phyloP scores from a whole-genome alignment of 2,329 filamentous ascomycete genomes.

The Fusarium aywerte region DNA sequence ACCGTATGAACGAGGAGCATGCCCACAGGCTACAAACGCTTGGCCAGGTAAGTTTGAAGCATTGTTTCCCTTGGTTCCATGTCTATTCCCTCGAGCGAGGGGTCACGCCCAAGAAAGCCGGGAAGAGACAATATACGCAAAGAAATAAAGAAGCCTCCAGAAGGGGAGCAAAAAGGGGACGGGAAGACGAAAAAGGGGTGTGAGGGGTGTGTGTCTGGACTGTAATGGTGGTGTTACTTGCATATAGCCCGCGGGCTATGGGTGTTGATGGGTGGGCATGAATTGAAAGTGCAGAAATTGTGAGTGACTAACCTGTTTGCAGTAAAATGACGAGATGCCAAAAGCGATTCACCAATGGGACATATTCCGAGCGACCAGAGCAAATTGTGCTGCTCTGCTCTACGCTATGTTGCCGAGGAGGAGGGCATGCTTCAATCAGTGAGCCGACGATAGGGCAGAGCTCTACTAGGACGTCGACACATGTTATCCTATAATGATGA shows the following conservation, averaged over 20 bases:
- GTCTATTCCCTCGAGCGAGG: slow-evolving; percentile 9
- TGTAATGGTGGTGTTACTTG: slow-evolving; percentile 38
- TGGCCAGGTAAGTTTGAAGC: slow-evolving; percentile 37
- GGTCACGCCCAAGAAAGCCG: background rate
- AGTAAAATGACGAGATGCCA: slow-evolving; percentile 31
- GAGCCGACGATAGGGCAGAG: slow-evolving; percentile 31
- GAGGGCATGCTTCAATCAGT: slow-evolving; percentile 8
- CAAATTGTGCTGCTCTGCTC: slow-evolving; percentile 19
- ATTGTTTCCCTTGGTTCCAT: slow-evolving; percentile 4
- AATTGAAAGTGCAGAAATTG: slow-evolving; percentile 10
- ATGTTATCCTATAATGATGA: slow-evolving; percentile 20
- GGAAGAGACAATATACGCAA: slow-evolving; percentile 3
- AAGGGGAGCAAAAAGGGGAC: slow-evolving; percentile 28
- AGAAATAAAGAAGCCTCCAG: slow-evolving; percentile 13
- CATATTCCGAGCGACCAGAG: slow-evolving; percentile 22
- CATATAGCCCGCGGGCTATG: slow-evolving; percentile 37
- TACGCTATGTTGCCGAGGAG: background rate
- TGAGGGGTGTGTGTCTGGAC: slow-evolving; percentile 34
- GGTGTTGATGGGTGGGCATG: slow-evolving; percentile 12
- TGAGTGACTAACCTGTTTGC: slow-evolving; percentile 29
- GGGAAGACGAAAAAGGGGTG: slow-evolving; percentile 31
- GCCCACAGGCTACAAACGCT: slow-evolving; percentile 50
- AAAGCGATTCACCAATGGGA: slow-evolving; percentile 15
- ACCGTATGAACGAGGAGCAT: slow-evolving; percentile 58
- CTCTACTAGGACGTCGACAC: slow-evolving; percentile 11